Conservation (phyloP, 2,329 filamentous ascomycete species). For the Penicillium sp. region DNA sequence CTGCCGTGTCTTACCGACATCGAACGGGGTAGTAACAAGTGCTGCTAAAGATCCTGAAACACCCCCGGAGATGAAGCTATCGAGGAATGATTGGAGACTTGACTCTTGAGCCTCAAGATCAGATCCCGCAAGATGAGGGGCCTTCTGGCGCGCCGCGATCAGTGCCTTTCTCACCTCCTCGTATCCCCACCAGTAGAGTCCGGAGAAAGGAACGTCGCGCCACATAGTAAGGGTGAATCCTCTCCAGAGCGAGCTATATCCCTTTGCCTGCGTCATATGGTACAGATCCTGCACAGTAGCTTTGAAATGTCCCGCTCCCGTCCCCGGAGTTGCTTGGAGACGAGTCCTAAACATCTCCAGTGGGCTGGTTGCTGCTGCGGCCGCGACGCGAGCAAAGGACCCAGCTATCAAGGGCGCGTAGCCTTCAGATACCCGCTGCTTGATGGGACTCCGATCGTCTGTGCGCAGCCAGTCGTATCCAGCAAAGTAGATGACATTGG, state of each 20-base stretch:
- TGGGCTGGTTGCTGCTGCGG: constrained; percentile 74
- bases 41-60: constrained; percentile 75
- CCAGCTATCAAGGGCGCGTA: constrained; percentile 76
- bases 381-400: constrained; percentile 64
- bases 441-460: constrained; percentile 63
- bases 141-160: constrained; percentile 56
- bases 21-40: constrained; percentile 85
- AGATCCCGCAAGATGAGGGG: constrained; percentile 16
- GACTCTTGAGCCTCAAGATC: constrained; percentile 57
- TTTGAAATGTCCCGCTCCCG: constrained; percentile 59
- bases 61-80: constrained; percentile 82
- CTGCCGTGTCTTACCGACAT: constrained; percentile 91
- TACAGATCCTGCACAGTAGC: constrained; percentile 68
- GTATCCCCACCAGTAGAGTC: constrained; percentile 97
- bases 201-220: constrained; percentile 95
- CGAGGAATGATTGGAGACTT: constrained; percentile 57
- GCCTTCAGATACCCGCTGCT: constrained; percentile 53
- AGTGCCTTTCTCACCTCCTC: constrained; percentile 68
- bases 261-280: constrained; percentile 68
- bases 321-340: constrained; percentile 65
- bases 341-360: constrained; percentile 91
- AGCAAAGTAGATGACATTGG: constrained; percentile 97
- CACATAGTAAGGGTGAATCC: constrained; percentile 84
- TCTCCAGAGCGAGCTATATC: constrained; percentile 78
- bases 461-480: constrained; percentile 91